A percentile compares a stretch with the other conserved stretches of the same genome.
Conservation (phyloP, 352 stramenopile species). For the Globisporangium megalacanthum region DNA sequence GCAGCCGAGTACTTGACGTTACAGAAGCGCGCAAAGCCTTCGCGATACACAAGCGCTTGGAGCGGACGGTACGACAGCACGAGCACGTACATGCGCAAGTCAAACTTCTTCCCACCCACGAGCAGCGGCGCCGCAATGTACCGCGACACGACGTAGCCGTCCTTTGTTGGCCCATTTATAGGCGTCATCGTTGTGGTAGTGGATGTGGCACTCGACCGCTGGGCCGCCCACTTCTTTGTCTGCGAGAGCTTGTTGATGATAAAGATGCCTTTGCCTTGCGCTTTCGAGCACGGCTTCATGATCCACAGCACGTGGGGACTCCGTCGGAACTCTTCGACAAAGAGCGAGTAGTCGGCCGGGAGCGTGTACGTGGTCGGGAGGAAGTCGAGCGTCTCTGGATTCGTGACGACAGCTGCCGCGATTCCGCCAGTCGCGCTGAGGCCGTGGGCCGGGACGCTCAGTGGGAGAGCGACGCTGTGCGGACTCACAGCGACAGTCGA, state of each 20-base stretch:
- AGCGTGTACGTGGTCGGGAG: constrained; percentile 91
- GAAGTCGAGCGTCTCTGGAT: constrained; percentile 47
- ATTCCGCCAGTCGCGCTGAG: neutral
- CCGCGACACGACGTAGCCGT: constrained; percentile 85
- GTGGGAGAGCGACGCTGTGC: neutral
- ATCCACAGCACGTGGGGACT: constrained; percentile 91
- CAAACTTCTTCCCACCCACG: constrained; percentile 92
- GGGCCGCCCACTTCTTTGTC: constrained; percentile 88
- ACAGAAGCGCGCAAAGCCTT: constrained; percentile 92
- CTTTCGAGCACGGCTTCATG: constrained; percentile 90
- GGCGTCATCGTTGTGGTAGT: no score
- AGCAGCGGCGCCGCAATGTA: constrained; percentile 90
- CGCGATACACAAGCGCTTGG: constrained; percentile 70
- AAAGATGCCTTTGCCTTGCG: constrained; percentile 92
- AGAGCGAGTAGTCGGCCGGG: constrained; percentile 90
- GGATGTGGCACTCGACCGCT: constrained; percentile 20
- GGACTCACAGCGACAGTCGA: neutral
- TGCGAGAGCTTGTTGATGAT: constrained; percentile 92
- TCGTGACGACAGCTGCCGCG: constrained; percentile 1
- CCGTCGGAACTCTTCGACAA: constrained; percentile 87
- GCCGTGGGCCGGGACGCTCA: constrained; percentile 1
- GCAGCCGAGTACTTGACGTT: constrained; percentile 87
- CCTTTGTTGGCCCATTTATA: constrained; percentile 67
- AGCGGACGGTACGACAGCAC: constrained; percentile 87
- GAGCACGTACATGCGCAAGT: constrained; percentile 90